phyloP scores from a whole-genome alignment of 176 grass and related monocot species.

The Oryza australiensis region DNA sequence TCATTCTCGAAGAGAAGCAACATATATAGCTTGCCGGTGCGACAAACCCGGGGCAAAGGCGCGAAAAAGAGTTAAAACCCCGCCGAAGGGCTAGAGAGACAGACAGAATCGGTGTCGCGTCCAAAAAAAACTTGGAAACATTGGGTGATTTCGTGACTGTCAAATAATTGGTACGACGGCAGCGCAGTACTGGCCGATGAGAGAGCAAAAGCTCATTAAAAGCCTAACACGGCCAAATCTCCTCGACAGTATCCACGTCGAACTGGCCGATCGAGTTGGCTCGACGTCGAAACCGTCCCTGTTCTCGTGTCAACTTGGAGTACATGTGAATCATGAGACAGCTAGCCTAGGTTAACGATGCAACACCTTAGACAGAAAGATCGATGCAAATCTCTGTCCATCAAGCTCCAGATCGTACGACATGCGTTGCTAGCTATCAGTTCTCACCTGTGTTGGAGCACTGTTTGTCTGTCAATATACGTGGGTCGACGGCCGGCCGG shows the following conservation, averaged over 20 bases:
- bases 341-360: not conserved
- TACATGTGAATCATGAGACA: not conserved
- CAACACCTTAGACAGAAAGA: not conserved
- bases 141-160: not conserved
- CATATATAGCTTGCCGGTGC: not conserved
- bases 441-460: not conserved
- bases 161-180: constrained; percentile 15
- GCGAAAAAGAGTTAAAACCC: not conserved
- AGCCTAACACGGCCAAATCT: not conserved
- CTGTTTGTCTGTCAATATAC: too few species aligned
- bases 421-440: not conserved
- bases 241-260: not conserved
- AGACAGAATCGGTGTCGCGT: not conserved
- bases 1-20: not conserved
- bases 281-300: not conserved
- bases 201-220: not conserved
- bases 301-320: not conserved
- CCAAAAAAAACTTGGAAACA: not conserved
- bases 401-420: not conserved
- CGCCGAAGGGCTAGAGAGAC: not conserved
- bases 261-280: not conserved
- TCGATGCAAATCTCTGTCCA: not conserved
- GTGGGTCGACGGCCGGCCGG: too few species aligned
- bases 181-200: too few species aligned
- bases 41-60: not conserved